Evolutionary conservation across 1,284 basidiomycete genomes (phyloP).

Genomic region (Tylopilus orsonianus): DNA sequence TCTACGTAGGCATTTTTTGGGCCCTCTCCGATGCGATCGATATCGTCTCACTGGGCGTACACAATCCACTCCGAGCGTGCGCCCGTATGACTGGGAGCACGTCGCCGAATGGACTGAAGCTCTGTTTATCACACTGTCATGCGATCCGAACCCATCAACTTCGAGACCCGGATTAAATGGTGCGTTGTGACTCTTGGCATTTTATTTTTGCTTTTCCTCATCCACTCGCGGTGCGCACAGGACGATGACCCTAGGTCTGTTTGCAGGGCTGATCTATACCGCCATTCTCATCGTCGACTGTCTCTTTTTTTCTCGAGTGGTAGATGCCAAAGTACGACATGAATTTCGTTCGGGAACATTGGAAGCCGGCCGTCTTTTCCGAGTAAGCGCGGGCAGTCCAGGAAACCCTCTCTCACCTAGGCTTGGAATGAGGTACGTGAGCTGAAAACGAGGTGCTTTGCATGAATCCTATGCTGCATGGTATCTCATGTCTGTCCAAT

Average conservation of each 20-base stretch:
- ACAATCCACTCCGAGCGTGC: conserved; percentile 82
- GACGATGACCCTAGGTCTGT: conserved; percentile 68
- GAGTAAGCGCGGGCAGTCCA: conserved; percentile 27
- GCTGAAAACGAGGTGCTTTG: no score
- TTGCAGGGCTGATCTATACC: conserved; percentile 76
- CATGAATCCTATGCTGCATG: no score
- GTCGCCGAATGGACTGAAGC: conserved; percentile 81
- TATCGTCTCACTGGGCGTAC: conserved; percentile 65
- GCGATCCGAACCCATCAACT: conserved; percentile 54
- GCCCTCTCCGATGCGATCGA: conserved; percentile 81
- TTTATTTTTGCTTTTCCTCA: neutral
- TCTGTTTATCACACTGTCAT: conserved; percentile 78
- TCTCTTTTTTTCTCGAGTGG: conserved; percentile 79
- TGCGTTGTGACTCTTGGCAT: conserved; percentile 33
- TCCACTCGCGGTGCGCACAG: conserved; percentile 34
- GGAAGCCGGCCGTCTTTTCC: conserved; percentile 39
- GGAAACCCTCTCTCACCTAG: no score
- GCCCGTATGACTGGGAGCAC: conserved; percentile 86
- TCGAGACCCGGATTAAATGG: conserved; percentile 75
- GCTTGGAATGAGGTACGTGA: neutral
- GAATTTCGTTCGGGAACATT: conserved; percentile 59
- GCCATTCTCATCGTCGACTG: conserved; percentile 81
- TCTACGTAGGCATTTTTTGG: conserved; percentile 82
- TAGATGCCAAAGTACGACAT: conserved; percentile 68
- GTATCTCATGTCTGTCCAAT: no score